These are phyloP conservation scores for Striga asiatica DNA, from an alignment of 257 asterid species.

Conservation along the genomic window DNA sequence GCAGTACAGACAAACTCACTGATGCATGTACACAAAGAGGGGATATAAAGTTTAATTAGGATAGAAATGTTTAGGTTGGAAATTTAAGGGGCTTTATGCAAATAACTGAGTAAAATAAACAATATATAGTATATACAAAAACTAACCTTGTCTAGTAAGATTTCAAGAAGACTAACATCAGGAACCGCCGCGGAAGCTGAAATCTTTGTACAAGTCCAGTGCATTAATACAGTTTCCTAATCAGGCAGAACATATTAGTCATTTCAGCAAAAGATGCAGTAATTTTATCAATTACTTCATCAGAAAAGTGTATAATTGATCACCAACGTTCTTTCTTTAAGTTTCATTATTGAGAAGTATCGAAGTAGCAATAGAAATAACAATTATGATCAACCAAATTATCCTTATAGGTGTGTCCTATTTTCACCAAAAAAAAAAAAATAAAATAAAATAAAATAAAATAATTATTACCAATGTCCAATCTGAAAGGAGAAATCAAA, in stretches of 20 bases:
- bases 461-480: neutral
- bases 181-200: constrained; percentile 59
- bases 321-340: constrained; percentile 1
- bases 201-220: constrained; percentile 88
- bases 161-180: constrained; percentile 68
- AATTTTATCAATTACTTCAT: neutral
- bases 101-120: neutral
- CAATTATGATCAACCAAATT: too few species aligned
- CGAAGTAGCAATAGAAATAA: constrained; percentile 13
- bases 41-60: neutral
- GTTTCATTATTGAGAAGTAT: constrained; percentile 8
- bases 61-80: neutral
- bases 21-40: neutral
- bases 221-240: constrained; percentile 89
- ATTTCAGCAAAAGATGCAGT: constrained; percentile 11
- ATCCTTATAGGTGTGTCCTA: too few species aligned
- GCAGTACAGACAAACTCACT: too few species aligned
- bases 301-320: neutral
- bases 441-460: too few species aligned
- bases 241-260: constrained; percentile 17
- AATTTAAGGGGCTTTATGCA: neutral
- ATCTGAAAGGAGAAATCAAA: neutral
- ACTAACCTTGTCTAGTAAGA: constrained; percentile 78
- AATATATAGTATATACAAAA: neutral
- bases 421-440: neutral